These are phyloP conservation scores for Raphanus hybrid DNA, from an alignment of 441 rosid species.

Conservation along the genomic window DNA sequence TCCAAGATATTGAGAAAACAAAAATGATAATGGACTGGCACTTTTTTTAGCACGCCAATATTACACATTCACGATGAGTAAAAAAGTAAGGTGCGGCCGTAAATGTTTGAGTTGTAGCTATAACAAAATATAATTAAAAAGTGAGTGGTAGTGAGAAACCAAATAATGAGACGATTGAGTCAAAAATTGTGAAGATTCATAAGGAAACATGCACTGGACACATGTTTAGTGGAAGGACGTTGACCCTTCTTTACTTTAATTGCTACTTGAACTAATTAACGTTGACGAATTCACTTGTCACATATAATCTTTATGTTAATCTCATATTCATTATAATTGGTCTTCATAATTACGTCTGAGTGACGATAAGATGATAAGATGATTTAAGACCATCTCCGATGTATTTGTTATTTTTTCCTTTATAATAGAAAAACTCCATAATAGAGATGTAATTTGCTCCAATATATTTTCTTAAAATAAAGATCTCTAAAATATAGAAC, in stretches of 20 bases:
- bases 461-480: too few relatives aligned
- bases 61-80: slow-evolving; percentile 15
- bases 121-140: neutral
- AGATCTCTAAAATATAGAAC: too few relatives aligned
- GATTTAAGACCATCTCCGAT: neutral
- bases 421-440: too few relatives aligned
- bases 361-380: slow-evolving; percentile 35
- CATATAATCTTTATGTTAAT: neutral
- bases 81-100: slow-evolving; percentile 21
- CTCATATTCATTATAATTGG: neutral
- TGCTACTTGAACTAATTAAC: slow-evolving; percentile 40
- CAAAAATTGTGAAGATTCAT: neutral
- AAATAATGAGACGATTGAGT: neutral
- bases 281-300: slow-evolving; percentile 20
- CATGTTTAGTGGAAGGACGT: slow-evolving; percentile 30
- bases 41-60: slow-evolving; percentile 2
- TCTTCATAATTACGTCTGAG: slow-evolving; percentile 26
- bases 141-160: slow-evolving; percentile 27
- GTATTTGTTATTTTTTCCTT: too few relatives aligned
- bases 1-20: neutral
- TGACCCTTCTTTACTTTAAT: slow-evolving; percentile 11
- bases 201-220: slow-evolving; percentile 22
- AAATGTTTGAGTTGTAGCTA: slow-evolving; percentile 22
- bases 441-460: too few relatives aligned
- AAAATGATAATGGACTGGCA: neutral